Percentiles rank a stretch among this genome's conserved stretches.
Evolutionary conservation across 2,329 filamentous ascomycete genomes (phyloP).

Genomic region (Epichloe bromicola): DNA sequence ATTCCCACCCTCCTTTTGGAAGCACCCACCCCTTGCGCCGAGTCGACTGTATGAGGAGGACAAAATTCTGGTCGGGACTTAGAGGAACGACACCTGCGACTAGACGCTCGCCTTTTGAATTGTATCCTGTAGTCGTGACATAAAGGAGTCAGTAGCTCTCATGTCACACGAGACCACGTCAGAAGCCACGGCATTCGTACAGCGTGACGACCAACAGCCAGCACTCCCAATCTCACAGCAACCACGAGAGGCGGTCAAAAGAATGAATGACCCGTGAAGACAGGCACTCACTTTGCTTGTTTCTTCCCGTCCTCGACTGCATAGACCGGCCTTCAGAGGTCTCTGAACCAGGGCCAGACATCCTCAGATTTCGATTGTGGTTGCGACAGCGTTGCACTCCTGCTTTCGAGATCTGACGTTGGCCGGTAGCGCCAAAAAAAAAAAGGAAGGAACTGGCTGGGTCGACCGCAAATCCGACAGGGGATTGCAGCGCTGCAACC

Average conservation of each 20-base stretch:
- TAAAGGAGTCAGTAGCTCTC: conserved; percentile 10
- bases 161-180: conserved; percentile 1
- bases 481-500: conserved; percentile 5
- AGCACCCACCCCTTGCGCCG: conserved; percentile 89
- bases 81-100: conserved; percentile 91
- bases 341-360: conserved; percentile 24
- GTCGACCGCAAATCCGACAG: conserved; percentile 5
- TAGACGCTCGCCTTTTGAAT: conserved; percentile 78
- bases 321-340: conserved; percentile 38
- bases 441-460: conserved; percentile 2
- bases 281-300: conserved; percentile 59
- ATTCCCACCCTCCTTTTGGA: conserved; percentile 96
- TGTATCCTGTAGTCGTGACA: conserved; percentile 58
- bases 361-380: conserved; percentile 12
- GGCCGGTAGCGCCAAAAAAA: background rate
- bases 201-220: conserved; percentile 1
- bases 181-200: background rate
- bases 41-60: conserved; percentile 87
- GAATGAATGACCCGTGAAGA: conserved; percentile 2
- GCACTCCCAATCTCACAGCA: background rate
- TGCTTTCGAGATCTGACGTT: conserved; percentile 1
- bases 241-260: background rate
- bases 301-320: conserved; percentile 65
- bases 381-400: background rate
- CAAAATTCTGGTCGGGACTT: conserved; percentile 71